A percentile compares a stretch with the other conserved stretches of the same genome.
These are phyloP conservation scores for Fusarium nodosum DNA, from an alignment of 2,329 filamentous ascomycete species.

Conservation along the genomic window DNA sequence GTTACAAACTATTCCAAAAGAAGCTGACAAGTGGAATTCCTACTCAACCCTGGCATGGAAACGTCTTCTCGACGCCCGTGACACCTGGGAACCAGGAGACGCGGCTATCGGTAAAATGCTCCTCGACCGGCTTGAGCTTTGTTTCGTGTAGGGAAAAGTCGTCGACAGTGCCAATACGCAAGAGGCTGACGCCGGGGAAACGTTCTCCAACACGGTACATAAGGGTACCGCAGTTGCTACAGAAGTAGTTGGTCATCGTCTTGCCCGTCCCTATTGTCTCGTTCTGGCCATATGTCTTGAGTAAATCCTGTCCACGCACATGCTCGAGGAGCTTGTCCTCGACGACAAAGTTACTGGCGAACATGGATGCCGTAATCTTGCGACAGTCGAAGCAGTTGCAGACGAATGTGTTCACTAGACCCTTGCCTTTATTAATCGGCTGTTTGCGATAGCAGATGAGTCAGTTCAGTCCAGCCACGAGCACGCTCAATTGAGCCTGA, in stretches of 20 bases:
- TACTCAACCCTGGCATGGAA: background rate
- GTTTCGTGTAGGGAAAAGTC: conserved; percentile 1
- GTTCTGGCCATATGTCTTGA: conserved; percentile 61
- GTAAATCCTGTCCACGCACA: conserved; percentile 64
- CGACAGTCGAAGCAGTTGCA: conserved; percentile 73
- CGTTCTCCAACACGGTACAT: background rate
- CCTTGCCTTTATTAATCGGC: conserved; percentile 30
- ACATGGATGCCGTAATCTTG: conserved; percentile 74
- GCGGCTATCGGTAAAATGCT: background rate
- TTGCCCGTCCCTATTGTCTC: conserved; percentile 57
- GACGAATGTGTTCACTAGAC: conserved; percentile 64
- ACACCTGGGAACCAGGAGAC: background rate
- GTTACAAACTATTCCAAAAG: background rate
- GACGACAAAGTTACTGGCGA: conserved; percentile 70
- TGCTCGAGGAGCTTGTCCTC: conserved; percentile 61
- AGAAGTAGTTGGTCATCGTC: conserved; percentile 7
- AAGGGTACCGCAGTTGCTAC: background rate
- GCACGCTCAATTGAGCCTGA: too few species aligned
- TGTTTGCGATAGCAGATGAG: background rate
- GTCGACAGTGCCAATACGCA: background rate
- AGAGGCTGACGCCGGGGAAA: background rate
- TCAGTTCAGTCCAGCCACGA: accelerated
- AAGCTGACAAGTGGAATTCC: accelerated
- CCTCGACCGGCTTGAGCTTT: background rate
- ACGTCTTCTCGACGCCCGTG: background rate